Percentiles rank a stretch among this genome's conserved stretches.
phyloP scores from a whole-genome alignment of 352 stramenopile species.

The Phytophthora aleatoria region DNA sequence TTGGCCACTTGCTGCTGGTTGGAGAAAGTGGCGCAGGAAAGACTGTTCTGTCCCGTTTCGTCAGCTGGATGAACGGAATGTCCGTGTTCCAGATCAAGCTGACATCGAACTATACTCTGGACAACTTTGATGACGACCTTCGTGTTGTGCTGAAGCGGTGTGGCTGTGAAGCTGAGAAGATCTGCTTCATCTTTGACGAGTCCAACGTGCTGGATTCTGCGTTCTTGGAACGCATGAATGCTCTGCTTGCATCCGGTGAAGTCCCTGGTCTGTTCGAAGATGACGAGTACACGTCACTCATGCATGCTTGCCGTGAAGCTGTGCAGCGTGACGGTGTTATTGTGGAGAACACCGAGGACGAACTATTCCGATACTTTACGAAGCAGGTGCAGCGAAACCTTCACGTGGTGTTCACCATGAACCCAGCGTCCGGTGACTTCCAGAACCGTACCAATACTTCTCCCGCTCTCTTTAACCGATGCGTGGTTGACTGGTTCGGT shows the following conservation, averaged over 20 bases:
- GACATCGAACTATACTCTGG: conserved; percentile 97
- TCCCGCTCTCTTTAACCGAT: conserved; percentile 99
- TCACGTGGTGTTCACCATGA: conserved; percentile 99
- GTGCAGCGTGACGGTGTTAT: conserved; percentile 91
- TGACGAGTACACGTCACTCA: conserved; percentile 98
- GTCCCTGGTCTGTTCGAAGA: conserved; percentile 99
- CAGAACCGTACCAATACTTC: conserved; percentile 98
- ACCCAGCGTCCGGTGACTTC: conserved; percentile 97
- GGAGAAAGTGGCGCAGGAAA: conserved; percentile 99
- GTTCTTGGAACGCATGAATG: conserved; percentile 99
- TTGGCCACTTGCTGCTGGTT: conserved; percentile 98
- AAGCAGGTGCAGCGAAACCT: conserved; percentile 98
- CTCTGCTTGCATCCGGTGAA: conserved; percentile 98
- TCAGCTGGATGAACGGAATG: conserved; percentile 99
- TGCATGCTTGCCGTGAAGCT: conserved; percentile 95
- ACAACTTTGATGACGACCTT: conserved; percentile 99
- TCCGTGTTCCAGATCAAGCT: conserved; percentile 99
- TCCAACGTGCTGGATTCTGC: conserved; percentile 97
- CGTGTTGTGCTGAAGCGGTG: conserved; percentile 96
- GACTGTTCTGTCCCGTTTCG: conserved; percentile 99
- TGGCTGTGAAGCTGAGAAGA: conserved; percentile 98
- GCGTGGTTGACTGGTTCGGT: conserved; percentile 99
- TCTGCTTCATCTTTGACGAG: conserved; percentile 99
- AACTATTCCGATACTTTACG: conserved; percentile 97
- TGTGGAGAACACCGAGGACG: conserved; percentile 94